phyloP scores from a whole-genome alignment of 805 yeast genomes.

The Schwanniomyces yamadae region DNA sequence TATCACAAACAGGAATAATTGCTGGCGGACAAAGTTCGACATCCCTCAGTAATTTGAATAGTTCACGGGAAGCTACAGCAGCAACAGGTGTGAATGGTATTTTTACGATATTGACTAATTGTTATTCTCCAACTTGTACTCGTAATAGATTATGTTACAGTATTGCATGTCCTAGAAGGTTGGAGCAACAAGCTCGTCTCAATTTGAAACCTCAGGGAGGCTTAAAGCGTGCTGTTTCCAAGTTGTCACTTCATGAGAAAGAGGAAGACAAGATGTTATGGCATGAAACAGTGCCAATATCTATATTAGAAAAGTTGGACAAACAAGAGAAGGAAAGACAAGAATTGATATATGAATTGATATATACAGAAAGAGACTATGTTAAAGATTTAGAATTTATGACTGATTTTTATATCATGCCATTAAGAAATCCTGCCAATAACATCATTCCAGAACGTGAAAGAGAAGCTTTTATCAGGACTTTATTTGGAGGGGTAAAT shows the following conservation, averaged over 20 bases:
- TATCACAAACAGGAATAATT: constrained; percentile 14
- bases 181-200: constrained; percentile 92
- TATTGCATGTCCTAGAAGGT: constrained; percentile 91
- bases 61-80: constrained; percentile 8
- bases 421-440: constrained; percentile 68
- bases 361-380: constrained; percentile 91
- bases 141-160: constrained; percentile 86
- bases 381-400: constrained; percentile 92
- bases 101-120: constrained; percentile 86
- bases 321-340: constrained; percentile 89
- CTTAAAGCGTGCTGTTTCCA: constrained; percentile 69
- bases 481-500: constrained; percentile 86
- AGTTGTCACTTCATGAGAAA: constrained; percentile 61
- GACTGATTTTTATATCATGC: constrained; percentile 91
- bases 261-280: constrained; percentile 84
- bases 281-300: constrained; percentile 88
- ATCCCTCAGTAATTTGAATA: neutral
- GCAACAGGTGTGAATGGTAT: constrained; percentile 75
- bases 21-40: constrained; percentile 12
- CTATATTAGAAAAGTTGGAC: constrained; percentile 71
- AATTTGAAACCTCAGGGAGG: constrained; percentile 89
- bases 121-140: constrained; percentile 96
- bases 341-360: constrained; percentile 91
- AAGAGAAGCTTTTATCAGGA: constrained; percentile 85
- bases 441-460: constrained; percentile 86